Percentiles rank a stretch among this genome's conserved stretches.
These are phyloP conservation scores for Blastobotrys apis DNA, from an alignment of 1,139 yeast genomes.

Conservation along the genomic window DNA sequence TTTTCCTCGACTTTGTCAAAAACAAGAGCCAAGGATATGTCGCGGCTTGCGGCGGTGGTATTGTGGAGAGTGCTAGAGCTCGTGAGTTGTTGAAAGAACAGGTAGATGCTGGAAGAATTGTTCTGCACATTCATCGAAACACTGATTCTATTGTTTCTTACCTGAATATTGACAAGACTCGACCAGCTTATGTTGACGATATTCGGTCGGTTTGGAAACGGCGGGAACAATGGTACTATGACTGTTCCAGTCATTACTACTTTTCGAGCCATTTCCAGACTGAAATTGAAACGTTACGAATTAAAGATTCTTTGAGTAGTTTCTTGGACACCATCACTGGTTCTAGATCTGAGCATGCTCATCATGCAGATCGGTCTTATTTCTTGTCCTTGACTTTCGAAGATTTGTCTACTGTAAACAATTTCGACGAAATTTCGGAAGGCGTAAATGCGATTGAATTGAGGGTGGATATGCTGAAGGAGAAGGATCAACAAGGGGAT, in stretches of 20 bases:
- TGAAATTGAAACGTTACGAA: slow-evolving; percentile 50
- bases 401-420: slow-evolving; percentile 37
- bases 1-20: slow-evolving; percentile 51
- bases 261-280: slow-evolving; percentile 68
- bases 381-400: slow-evolving; percentile 70
- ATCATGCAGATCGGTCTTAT: slow-evolving; percentile 47
- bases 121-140: slow-evolving; percentile 85
- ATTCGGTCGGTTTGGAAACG: slow-evolving; percentile 77
- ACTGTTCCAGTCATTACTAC: slow-evolving; percentile 74
- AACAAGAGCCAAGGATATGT: slow-evolving; percentile 56
- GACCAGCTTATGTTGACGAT: slow-evolving; percentile 82
- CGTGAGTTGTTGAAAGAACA: slow-evolving; percentile 58
- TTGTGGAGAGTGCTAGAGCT: slow-evolving; percentile 74
- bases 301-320: slow-evolving; percentile 56
- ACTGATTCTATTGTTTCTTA: slow-evolving; percentile 74
- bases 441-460: slow-evolving; percentile 84
- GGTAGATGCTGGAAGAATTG: slow-evolving; percentile 60
- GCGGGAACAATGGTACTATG: slow-evolving; percentile 75
- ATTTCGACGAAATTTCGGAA: slow-evolving; percentile 48
- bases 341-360: slow-evolving; percentile 38
- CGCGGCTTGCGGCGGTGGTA: slow-evolving; percentile 94
- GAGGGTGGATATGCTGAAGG: slow-evolving; percentile 66
- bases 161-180: slow-evolving; percentile 66
- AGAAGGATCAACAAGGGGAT: too few species aligned
- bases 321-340: slow-evolving; percentile 68